These are phyloP conservation scores for Gossypium trilobum DNA, from an alignment of 441 rosid genomes.

Conservation along the genomic window DNA sequence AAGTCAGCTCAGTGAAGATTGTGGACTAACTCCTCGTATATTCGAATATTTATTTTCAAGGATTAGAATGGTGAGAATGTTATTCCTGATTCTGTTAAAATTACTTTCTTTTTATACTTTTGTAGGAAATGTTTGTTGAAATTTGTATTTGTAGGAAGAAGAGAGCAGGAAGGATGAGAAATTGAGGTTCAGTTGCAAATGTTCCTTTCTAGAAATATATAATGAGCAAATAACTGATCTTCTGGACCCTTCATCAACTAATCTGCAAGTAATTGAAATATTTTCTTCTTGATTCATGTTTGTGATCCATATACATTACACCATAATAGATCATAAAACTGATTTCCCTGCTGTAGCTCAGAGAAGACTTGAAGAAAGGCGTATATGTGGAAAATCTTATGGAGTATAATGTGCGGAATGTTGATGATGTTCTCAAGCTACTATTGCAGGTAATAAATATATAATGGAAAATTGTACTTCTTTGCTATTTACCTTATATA, in stretches of 20 bases:
- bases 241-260: slow-evolving; percentile 80
- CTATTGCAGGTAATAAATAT: slow-evolving; percentile 47
- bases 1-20: slow-evolving; percentile 46
- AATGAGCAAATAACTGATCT: slow-evolving; percentile 90
- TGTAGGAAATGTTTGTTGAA: slow-evolving; percentile 8
- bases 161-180: slow-evolving; percentile 66
- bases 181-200: slow-evolving; percentile 73
- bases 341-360: slow-evolving; percentile 51
- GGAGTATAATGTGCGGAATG: slow-evolving; percentile 56
- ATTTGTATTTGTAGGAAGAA: slow-evolving; percentile 54
- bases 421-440: slow-evolving; percentile 63
- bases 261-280: slow-evolving; percentile 56
- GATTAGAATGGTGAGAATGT: slow-evolving; percentile 45
- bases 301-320: slow-evolving; percentile 3
- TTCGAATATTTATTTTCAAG: slow-evolving; percentile 74
- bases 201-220: slow-evolving; percentile 89
- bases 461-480: slow-evolving; percentile 7
- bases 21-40: slow-evolving; percentile 83
- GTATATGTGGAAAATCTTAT: slow-evolving; percentile 83
- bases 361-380: slow-evolving; percentile 83
- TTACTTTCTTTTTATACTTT: background rate
- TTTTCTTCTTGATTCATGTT: slow-evolving; percentile 12
- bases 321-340: slow-evolving; percentile 19
- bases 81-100: background rate
- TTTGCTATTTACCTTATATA: background rate